phyloP scores from a whole-genome alignment of 2,329 filamentous ascomycete species.

The Pseudogymnoascus sp. region DNA sequence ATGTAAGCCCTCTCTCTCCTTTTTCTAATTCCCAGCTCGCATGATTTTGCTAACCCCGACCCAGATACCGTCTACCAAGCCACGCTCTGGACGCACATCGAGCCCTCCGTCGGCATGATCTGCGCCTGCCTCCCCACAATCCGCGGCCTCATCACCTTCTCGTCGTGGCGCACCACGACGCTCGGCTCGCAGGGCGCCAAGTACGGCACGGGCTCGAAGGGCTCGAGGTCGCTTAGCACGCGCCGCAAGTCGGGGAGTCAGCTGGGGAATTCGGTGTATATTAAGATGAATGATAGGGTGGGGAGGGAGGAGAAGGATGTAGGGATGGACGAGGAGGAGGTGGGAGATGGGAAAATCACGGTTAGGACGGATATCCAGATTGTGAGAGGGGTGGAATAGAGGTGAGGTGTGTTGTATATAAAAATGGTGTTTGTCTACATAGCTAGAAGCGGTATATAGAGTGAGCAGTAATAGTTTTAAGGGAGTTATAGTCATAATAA shows the following conservation, averaged over 20 bases:
- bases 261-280: constrained; percentile 2
- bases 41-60: neutral
- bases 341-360: neutral
- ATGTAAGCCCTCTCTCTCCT: constrained; percentile 13
- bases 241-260: constrained; percentile 9
- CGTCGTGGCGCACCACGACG: neutral
- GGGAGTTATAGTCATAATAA: no score
- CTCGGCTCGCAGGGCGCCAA: neutral
- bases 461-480: no score
- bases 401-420: neutral
- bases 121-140: constrained; percentile 16
- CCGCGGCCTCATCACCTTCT: neutral
- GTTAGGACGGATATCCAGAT: neutral
- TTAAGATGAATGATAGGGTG: constrained; percentile 8
- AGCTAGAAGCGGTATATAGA: neutral
- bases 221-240: neutral
- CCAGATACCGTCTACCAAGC: neutral
- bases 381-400: neutral
- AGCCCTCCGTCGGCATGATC: constrained; percentile 14
- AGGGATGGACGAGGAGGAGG: neutral
- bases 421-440: neutral
- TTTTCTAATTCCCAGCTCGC: neutral
- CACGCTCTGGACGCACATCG: constrained; percentile 14
- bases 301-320: constrained; percentile 4
- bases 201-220: constrained; percentile 1